phyloP scores from a whole-genome alignment of 164 flowering plant species.

The Magnolia sinica region DNA sequence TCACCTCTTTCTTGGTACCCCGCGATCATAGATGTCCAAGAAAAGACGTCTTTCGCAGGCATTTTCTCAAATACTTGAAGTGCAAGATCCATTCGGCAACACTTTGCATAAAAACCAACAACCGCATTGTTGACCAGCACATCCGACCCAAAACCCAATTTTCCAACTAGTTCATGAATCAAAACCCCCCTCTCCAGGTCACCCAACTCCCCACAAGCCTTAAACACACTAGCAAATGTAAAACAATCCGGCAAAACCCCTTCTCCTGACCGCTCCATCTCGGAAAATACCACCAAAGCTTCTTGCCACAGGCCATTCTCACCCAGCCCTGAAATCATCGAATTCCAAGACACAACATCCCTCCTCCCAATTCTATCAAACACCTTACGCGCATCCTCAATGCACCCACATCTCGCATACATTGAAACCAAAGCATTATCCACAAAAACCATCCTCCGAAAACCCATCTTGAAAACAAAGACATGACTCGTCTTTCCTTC shows the following conservation, averaged over 20 bases:
- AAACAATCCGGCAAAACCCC: constrained; percentile 6
- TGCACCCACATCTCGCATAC: background rate
- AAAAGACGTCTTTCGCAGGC: constrained; percentile 7
- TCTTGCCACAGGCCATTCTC: constrained; percentile 19
- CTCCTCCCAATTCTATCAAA: constrained; percentile 6
- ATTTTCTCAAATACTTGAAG: constrained; percentile 11
- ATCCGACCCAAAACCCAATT: constrained; percentile 7
- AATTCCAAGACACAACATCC: constrained; percentile 20
- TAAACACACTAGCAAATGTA: constrained; percentile 12
- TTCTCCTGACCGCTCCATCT: background rate
- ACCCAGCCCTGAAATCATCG: constrained; percentile 11
- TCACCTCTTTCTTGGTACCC: constrained; percentile 19
- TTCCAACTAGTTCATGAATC: constrained; percentile 15
- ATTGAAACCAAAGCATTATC: background rate
- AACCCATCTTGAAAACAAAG: background rate
- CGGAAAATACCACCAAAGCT: constrained; percentile 12
- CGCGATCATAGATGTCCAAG: constrained; percentile 22
- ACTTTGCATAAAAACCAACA: constrained; percentile 19
- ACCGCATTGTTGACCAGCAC: constrained; percentile 15
- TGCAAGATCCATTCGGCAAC: constrained; percentile 9
- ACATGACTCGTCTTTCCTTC: background rate
- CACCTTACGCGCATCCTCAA: constrained; percentile 4
- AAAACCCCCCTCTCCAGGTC: constrained; percentile 9
- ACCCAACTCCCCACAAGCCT: constrained; percentile 9
- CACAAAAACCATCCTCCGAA: background rate